Conservation (phyloP, 306 rosid species). For the Vachellia collinsii region DNA sequence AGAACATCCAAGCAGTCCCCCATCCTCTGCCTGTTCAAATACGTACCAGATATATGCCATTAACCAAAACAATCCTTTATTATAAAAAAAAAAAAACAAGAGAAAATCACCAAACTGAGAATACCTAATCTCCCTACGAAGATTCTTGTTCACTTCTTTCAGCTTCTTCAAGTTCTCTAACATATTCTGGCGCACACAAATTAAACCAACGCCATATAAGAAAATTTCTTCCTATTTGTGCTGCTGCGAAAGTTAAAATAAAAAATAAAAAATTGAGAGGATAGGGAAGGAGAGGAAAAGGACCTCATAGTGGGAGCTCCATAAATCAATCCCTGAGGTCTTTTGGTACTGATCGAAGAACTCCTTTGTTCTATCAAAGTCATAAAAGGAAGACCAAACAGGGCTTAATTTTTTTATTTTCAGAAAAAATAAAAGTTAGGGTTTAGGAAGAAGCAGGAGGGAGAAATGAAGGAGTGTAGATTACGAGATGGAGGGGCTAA, state of each 20-base stretch:
- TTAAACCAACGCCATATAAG: neutral
- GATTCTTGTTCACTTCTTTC: slow-evolving; percentile 66
- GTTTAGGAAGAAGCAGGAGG: neutral
- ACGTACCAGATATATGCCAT: neutral
- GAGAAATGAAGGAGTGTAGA: neutral
- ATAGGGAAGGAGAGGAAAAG: too few species aligned
- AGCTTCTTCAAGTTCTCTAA: slow-evolving; percentile 67
- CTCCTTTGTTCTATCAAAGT: slow-evolving; percentile 61
- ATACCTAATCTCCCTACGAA: slow-evolving; percentile 77
- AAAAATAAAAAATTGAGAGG: neutral
- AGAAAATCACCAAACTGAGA: neutral
- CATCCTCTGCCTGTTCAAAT: slow-evolving; percentile 64
- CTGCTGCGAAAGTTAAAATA: neutral
- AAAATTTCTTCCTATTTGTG: neutral
- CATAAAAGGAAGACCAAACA: neutral
- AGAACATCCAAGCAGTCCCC: slow-evolving; percentile 71
- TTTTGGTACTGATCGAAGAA: slow-evolving; percentile 74
- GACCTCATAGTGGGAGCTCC: slow-evolving; percentile 87
- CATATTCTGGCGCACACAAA: slow-evolving; percentile 56
- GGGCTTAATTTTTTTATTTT: neutral
- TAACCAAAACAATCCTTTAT: neutral
- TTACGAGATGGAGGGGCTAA: slow-evolving; percentile 71
- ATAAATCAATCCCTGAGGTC: slow-evolving; percentile 58
- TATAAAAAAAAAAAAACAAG: neutral
- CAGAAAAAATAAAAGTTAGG: neutral